A percentile compares a stretch with the other conserved stretches of the same genome.
These are phyloP conservation scores for Lepiota brunneoincarnata DNA, from an alignment of 768 basidiomycete genomes.

Conservation along the genomic window DNA sequence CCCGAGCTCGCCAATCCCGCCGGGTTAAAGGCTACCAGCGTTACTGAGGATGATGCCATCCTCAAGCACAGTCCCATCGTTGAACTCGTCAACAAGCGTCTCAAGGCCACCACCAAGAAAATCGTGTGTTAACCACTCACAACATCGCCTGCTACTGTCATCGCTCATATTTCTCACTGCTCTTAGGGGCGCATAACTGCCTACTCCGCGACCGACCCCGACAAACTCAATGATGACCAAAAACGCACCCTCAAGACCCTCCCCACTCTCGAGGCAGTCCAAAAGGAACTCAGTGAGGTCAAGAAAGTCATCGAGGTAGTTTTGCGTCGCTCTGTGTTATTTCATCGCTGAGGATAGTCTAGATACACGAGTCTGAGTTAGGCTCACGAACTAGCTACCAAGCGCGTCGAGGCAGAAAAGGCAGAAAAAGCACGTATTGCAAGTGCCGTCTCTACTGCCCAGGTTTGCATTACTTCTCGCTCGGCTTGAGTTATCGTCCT, in stretches of 20 bases:
- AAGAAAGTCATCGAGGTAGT: conserved; percentile 82
- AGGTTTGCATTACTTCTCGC: conserved; percentile 39
- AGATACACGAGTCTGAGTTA: conserved; percentile 69
- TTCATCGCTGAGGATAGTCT: conserved; percentile 12
- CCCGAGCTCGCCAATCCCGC: conserved; percentile 43
- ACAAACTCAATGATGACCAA: conserved; percentile 88
- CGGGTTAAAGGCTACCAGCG: conserved; percentile 36
- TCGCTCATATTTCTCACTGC: conserved; percentile 14
- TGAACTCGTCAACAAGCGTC: conserved; percentile 76
- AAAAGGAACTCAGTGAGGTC: conserved; percentile 81
- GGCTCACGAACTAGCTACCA: conserved; percentile 50
- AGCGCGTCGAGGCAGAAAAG: conserved; percentile 55
- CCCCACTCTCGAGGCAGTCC: conserved; percentile 70
- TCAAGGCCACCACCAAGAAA: conserved; percentile 79
- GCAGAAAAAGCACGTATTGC: conserved; percentile 53
- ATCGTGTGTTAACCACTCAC: conserved; percentile 49
- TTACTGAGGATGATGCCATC: conserved; percentile 42
- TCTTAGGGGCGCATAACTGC: conserved; percentile 66
- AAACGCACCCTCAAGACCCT: conserved; percentile 69
- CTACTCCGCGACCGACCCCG: conserved; percentile 64
- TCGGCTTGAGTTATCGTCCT: background rate
- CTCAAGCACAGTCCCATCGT: conserved; percentile 67
- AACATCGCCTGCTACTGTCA: conserved; percentile 10
- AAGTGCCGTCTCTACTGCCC: conserved; percentile 52
- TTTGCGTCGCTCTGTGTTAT: background rate